Evolutionary conservation across 2,329 filamentous ascomycete genomes (phyloP), one percentile per base, ranked within the genome.

Genomic region (Diplodia intermedia): DNA sequence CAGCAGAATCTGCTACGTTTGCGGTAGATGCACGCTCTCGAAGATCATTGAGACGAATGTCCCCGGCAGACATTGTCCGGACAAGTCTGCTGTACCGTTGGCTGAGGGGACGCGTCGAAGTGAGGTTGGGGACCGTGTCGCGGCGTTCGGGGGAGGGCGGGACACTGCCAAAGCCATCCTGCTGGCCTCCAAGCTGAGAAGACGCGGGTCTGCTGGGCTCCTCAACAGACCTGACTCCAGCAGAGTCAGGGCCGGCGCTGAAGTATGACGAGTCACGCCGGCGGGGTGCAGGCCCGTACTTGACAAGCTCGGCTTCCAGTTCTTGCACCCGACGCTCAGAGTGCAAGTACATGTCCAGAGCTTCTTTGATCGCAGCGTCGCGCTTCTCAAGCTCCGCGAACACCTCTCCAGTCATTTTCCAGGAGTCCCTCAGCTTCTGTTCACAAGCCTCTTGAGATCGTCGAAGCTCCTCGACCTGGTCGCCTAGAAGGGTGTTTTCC

Each of bases 311-410:
- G 18, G 29, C 43, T 36, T 68, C 67, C 18, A 65, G 49, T n/a
- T 36, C 31, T 31, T 65, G 50, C 15, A 52, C 20, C 18, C 47
- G 49, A 29, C 43, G 54, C 38, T 68, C 67, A 7, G 54, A 47
- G 15, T 68, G 60, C 23, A 65, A 26, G 29, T 61, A 52, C 67
- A 68, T 68, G 47, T 66, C 67, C 7, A 62, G 23, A 15, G 67
- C 67, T 29, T 68, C 67, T 15, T 65, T 68, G 53, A 68, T 56
- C 38, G 61, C 67, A 31, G 43, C 29, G 31, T 68, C 67, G 57
- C 61, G 57, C 61, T 68, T 55, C 29, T 68, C 67, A 20, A 68
- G 50, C 29, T 68, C 67, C 12, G 52, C 36, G 23, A 69, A 40
- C 11, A 69, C 38, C 20, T 69, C 63, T 38, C 60, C 63, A 15